A percentile compares a stretch with the other conserved stretches of the same genome.
Conservation (phyloP, 2,329 filamentous ascomycete genomes). For the Geosmithia flava region DNA sequence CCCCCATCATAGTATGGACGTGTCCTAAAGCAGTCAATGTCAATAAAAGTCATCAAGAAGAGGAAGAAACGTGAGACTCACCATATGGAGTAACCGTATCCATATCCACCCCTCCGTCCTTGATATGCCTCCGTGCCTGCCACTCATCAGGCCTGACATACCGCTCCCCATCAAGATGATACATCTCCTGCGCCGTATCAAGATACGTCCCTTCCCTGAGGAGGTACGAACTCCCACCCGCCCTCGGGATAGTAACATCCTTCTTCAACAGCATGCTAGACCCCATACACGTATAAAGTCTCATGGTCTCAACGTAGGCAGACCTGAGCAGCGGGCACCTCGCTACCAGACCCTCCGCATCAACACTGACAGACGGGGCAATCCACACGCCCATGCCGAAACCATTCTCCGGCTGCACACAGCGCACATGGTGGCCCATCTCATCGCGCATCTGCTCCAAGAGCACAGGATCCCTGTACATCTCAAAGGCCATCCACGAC, state of each 20-base stretch:
- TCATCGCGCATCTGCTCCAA: constrained; percentile 24
- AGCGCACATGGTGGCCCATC: constrained; percentile 17
- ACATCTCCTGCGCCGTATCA: constrained; percentile 18
- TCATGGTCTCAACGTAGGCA: constrained; percentile 25
- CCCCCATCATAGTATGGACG: neutral
- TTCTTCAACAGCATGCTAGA: constrained; percentile 15
- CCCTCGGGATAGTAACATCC: constrained; percentile 15
- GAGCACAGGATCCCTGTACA: constrained; percentile 23
- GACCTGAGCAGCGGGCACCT: constrained; percentile 25
- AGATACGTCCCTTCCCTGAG: constrained; percentile 21
- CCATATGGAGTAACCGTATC: neutral
- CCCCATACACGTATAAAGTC: constrained; percentile 23
- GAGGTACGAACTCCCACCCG: constrained; percentile 12
- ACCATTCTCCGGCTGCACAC: constrained; percentile 19
- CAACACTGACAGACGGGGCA: constrained; percentile 17
- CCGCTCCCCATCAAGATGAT: constrained; percentile 18
- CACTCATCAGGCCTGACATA: constrained; percentile 22
- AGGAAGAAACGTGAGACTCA: no score
- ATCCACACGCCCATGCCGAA: constrained; percentile 22
- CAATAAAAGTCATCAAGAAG: no score
- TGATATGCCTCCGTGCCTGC: constrained; percentile 19
- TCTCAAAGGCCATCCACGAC: constrained; percentile 27
- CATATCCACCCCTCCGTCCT: constrained; percentile 5
- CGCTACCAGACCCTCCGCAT: constrained; percentile 20
- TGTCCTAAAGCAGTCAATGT: neutral